Percentiles rank a stretch among this genome's conserved stretches.
Evolutionary conservation across 1,284 basidiomycete genomes (phyloP).

Genomic region (Abortiporus biennis): DNA sequence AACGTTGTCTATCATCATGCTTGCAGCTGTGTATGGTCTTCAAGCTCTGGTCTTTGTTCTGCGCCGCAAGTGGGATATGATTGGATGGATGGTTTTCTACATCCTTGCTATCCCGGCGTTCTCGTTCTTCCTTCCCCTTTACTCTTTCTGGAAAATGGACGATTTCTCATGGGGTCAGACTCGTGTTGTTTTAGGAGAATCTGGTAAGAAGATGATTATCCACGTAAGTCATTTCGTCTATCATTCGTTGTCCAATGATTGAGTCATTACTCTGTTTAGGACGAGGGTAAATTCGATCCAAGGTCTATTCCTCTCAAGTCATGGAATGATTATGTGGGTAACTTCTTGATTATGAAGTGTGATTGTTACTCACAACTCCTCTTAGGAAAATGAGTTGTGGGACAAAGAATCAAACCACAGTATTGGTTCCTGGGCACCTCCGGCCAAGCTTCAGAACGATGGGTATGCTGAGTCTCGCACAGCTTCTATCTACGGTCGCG

Average conservation of each 20-base stretch:
- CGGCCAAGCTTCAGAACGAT: slow-evolving; percentile 58
- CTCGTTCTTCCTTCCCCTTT: slow-evolving; percentile 90
- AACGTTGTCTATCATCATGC: slow-evolving; percentile 81
- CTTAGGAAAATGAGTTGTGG: slow-evolving; percentile 91
- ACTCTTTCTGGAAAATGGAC: slow-evolving; percentile 99
- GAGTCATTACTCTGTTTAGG: slow-evolving; percentile 39
- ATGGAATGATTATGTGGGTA: slow-evolving; percentile 85
- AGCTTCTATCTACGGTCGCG: slow-evolving; percentile 74
- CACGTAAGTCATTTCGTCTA: slow-evolving; percentile 58
- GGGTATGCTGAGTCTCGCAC: slow-evolving; percentile 71
- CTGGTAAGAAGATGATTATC: slow-evolving; percentile 91
- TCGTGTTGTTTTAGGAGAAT: slow-evolving; percentile 90
- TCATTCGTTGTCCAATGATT: not conserved
- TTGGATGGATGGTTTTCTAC: slow-evolving; percentile 97
- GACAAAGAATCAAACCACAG: slow-evolving; percentile 93
- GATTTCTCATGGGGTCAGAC: slow-evolving; percentile 99
- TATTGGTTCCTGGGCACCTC: slow-evolving; percentile 80
- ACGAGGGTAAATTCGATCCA: slow-evolving; percentile 96
- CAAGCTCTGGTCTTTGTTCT: slow-evolving; percentile 85
- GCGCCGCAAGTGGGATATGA: slow-evolving; percentile 91
- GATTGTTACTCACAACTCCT: slow-evolving; percentile 4
- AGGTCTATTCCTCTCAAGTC: slow-evolving; percentile 90
- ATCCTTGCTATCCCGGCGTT: slow-evolving; percentile 88
- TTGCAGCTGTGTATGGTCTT: slow-evolving; percentile 89
- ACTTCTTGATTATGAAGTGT: not conserved